These are phyloP conservation scores for Pythium apleroticum DNA, from an alignment of 352 stramenopile species.

Conservation along the genomic window DNA sequence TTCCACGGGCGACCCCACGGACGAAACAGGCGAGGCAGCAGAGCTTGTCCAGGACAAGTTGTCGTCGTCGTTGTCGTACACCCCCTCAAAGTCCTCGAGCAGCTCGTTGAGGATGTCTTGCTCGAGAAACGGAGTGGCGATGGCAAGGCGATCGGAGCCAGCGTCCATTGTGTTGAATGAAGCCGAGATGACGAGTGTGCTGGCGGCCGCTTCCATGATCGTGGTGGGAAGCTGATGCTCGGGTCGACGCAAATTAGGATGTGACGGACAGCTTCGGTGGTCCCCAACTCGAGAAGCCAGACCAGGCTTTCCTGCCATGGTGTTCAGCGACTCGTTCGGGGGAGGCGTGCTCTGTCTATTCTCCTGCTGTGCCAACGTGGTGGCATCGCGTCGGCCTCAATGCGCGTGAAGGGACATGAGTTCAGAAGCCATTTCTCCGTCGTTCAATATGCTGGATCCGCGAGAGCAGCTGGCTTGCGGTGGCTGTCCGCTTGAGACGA, in stretches of 20 bases:
- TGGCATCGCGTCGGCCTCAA: not conserved
- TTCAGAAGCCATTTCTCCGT: not conserved
- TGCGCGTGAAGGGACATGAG: not conserved
- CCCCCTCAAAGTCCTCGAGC: conserved; percentile 12
- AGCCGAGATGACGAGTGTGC: conserved; percentile 6
- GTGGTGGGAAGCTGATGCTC: not conserved
- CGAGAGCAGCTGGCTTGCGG: not conserved
- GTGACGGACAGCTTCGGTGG: not conserved
- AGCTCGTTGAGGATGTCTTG: conserved; percentile 14
- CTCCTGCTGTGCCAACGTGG: not conserved
- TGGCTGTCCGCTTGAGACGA: not conserved
- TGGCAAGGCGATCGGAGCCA: not conserved
- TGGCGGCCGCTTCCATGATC: not conserved
- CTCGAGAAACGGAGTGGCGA: conserved; percentile 13
- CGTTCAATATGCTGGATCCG: not conserved
- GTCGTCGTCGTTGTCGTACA: conserved; percentile 12
- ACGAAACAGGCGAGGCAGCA: not conserved
- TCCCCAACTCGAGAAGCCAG: not conserved
- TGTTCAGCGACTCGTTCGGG: not conserved
- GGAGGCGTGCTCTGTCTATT: not conserved
- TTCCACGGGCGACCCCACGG: not conserved
- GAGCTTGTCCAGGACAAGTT: not conserved
- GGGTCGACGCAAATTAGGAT: not conserved
- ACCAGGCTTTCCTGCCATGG: not conserved
- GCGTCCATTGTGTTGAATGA: not conserved